phyloP scores from a whole-genome alignment of 495 filamentous ascomycete genomes.

The Symbiotaphrina buchneri region DNA sequence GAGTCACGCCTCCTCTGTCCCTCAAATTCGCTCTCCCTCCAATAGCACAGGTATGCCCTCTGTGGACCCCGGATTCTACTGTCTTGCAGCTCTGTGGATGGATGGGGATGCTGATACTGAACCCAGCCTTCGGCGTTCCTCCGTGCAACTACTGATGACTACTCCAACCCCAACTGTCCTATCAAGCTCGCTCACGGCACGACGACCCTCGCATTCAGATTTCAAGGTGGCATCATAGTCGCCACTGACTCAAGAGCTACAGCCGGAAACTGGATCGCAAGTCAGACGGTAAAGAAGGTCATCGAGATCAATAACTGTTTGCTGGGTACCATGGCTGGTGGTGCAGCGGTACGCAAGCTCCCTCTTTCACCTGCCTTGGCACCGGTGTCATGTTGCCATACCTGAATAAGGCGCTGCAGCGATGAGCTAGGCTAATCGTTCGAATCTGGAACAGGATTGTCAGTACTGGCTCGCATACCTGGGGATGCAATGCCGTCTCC shows the following conservation, averaged over 20 bases:
- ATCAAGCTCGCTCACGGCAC: slow-evolving; percentile 99
- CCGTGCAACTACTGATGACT: slow-evolving; percentile 89
- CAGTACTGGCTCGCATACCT: slow-evolving; percentile 99
- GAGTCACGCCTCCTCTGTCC: slow-evolving; percentile 44
- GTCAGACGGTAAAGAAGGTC: slow-evolving; percentile 98
- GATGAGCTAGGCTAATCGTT: too few species aligned
- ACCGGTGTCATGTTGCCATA: too few species aligned
- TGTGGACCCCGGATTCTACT: too few species aligned
- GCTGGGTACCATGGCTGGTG: slow-evolving; percentile 94
- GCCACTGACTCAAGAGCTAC: slow-evolving; percentile 93
- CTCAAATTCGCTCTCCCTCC: slow-evolving; percentile 88
- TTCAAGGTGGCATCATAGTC: slow-evolving; percentile 94
- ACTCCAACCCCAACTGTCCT: slow-evolving; percentile 83
- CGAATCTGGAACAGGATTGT: slow-evolving; percentile 50
- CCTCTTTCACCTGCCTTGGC: too few species aligned
- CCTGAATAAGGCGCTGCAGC: too few species aligned
- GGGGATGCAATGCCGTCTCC: slow-evolving; percentile 95
- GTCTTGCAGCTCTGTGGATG: too few species aligned
- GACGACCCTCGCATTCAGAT: slow-evolving; percentile 93
- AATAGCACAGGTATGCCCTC: slow-evolving; percentile 55
- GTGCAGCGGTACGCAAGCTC: slow-evolving; percentile 75
- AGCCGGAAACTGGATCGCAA: slow-evolving; percentile 95
- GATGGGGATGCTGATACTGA: too few species aligned
- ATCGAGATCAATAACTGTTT: slow-evolving; percentile 84
- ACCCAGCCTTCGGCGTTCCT: slow-evolving; percentile 82